Base-by-base conservation (phyloP, 2,329 filamentous ascomycete species). In the Neopestalotiopsis rosae region DNA sequence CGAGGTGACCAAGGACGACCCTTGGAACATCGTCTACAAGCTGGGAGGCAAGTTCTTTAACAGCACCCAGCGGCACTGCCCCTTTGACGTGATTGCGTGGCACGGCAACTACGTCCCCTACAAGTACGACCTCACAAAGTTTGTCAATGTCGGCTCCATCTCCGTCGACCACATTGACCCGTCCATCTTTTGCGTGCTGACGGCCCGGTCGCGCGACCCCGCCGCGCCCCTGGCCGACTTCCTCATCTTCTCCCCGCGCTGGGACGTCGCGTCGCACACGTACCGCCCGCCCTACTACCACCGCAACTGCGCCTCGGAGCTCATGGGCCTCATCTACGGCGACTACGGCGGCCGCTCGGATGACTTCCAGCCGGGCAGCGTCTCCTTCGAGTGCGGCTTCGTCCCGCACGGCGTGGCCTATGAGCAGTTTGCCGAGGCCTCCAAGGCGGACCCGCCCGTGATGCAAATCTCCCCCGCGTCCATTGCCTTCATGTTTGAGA, bases 1-100 rank as follows among this genome's bases (percentile, higher is more conserved):
- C 70, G 85, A 89, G 42, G 77, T 85, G n/a, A 85, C 86, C n/a
- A 80, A 84, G 40, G 83, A 83, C 0, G 82, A 83, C 64, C 42
- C 42, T 32, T 90, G 90, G 84, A 82, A 84, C 24, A 81, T 92
- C 1, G 81, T 91, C 0, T 87, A 86, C 72, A 92, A 92, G 74
- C 86, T 92, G 61, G 85, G 84, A 1, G 90, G 90, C 1, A 84
- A 85, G 57, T 86, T 91, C 49, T 91, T 90, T 74, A 82, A 80
- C 28, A 89, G 86, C 67, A 84, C 83, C 28, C 91, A 93, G 75
- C 82, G 82, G 28, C 90, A 92, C 75, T 90, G 86, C 2, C 91
- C 91, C 0, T 93, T 92, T 74, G 90, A 93, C 72, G 90, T 92
- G 1, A 89, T 92, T 0, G 90, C 89, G 1, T 92, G 91, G 90